phyloP scores from a whole-genome alignment of 345 rosid species.

The Bruguiera parviflora region DNA sequence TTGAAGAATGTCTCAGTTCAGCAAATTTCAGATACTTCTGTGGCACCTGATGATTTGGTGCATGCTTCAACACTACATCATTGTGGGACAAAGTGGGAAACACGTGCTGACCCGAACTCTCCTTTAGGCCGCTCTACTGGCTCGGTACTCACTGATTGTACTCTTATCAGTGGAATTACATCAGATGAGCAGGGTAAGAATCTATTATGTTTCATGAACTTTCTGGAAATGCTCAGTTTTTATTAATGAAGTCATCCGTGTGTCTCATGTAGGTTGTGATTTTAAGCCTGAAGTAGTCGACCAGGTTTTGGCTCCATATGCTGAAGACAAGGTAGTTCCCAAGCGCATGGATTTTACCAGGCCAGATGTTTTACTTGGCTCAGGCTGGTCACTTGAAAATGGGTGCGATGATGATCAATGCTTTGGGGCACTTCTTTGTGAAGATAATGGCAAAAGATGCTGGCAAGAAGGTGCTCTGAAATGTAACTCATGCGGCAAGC shows the following conservation, averaged over 20 bases:
- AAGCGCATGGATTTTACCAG: conserved; percentile 7
- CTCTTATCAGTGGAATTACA: conserved; percentile 32
- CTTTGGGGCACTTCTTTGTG: conserved; percentile 11
- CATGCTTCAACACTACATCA: not conserved
- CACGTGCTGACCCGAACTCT: conserved; percentile 33
- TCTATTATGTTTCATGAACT: not conserved
- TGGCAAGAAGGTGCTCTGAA: conserved; percentile 12
- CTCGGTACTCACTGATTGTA: conserved; percentile 25
- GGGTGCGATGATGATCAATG: conserved; percentile 12
- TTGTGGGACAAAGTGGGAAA: conserved; percentile 19
- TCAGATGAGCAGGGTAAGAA: conserved; percentile 31
- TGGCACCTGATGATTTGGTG: conserved; percentile 13
- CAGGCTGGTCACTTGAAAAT: conserved; percentile 20
- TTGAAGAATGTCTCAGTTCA: conserved; percentile 5
- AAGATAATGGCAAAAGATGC: not conserved
- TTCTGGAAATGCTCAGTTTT: not conserved
- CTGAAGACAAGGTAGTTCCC: conserved; percentile 11
- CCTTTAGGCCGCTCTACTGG: conserved; percentile 34
- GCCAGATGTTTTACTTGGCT: conserved; percentile 29
- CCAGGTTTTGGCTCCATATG: conserved; percentile 7
- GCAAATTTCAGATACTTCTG: conserved; percentile 10
- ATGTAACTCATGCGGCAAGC: not conserved
- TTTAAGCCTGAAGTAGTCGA: conserved; percentile 10
- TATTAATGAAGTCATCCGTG: not conserved
- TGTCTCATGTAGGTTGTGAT: conserved; percentile 29